Evolutionary conservation across 2,329 filamentous ascomycete species (phyloP), one percentile per base, ranked within the genome.

Genomic region (Neofusicoccum ribis): DNA sequence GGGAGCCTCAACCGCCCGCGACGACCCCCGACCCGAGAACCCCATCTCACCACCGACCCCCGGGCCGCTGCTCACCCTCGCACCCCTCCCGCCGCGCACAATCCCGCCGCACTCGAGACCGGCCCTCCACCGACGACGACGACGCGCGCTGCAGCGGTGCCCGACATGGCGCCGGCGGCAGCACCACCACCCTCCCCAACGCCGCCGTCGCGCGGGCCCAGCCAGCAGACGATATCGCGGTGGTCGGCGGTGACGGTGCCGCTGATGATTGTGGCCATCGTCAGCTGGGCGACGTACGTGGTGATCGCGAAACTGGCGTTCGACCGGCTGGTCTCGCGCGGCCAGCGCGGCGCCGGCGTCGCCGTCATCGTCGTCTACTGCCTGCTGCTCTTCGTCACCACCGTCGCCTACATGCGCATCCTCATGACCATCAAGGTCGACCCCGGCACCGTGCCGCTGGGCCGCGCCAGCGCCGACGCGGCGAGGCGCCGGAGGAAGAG

Each of bases 291-390:
- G 20, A 90, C 87, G 39, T 97, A 90, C 78, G 88, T 88, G 14
- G 76, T 93, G 56, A 86, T 91, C 56, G 88, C 85, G 68, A 54
- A 63, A 50, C 44, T 66, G 12, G 64, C 58, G 5, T 7, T 81
- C 84, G 27, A 73, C 78, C 58, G 72, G 75, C 62, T 50, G 61
- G 64, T 39, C 72, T 72, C 70, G 71, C 74, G 46, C 36, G 59
- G 69, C 4, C 78, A 84, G 80, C 73, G 80, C 66, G 84, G 85
- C 63, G 79, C 88, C 36, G 92, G 88, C 47, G 85, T 89, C 65
- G 87, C 86, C 12, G 85, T 97, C 64, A 81, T 96, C 50, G 85
- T 88, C 34, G 77, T 93, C 27, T 93, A 91, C 78, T 90, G 90
- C 72, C 61, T 93, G 62, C 82, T 96, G 63, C 81, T 97, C 50